Evolutionary conservation across 2,329 filamentous ascomycete species (phyloP).

Genomic region (Aspergillus pseudotamarii): DNA sequence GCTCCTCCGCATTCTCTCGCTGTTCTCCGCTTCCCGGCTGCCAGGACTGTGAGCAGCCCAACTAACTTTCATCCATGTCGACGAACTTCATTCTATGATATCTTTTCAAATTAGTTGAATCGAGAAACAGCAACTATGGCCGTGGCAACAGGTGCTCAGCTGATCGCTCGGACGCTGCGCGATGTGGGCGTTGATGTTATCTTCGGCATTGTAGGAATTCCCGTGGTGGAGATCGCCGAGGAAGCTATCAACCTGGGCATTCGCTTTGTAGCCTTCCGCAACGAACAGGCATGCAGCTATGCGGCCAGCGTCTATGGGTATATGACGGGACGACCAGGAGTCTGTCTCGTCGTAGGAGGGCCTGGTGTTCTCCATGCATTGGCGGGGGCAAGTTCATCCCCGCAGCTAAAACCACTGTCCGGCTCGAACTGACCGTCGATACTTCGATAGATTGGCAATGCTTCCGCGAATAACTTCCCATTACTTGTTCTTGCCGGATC

Average conservation of each 20-base stretch:
- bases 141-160: slow-evolving; percentile 43
- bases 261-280: slow-evolving; percentile 61
- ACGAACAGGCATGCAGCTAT: slow-evolving; percentile 62
- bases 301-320: slow-evolving; percentile 63
- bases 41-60: not conserved
- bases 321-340: slow-evolving; percentile 57
- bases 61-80: not conserved
- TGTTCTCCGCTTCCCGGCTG: slow-evolving; percentile 4
- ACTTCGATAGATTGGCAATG: slow-evolving; percentile 48
- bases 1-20: slow-evolving; percentile 13
- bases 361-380: slow-evolving; percentile 62
- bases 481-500: slow-evolving; percentile 58
- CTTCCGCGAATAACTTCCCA: slow-evolving; percentile 58
- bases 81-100: not conserved
- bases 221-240: slow-evolving; percentile 60
- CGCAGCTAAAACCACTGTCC: not conserved
- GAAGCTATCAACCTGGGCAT: slow-evolving; percentile 60
- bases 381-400: slow-evolving; percentile 50
- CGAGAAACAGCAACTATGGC: slow-evolving; percentile 22
- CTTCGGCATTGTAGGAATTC: slow-evolving; percentile 59
- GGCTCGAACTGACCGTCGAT: slow-evolving; percentile 8
- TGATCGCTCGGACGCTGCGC: slow-evolving; percentile 53
- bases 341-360: slow-evolving; percentile 62
- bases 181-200: slow-evolving; percentile 54
- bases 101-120: not conserved